Evolutionary conservation across 2,329 filamentous ascomycete genomes (phyloP), one percentile per base, ranked within the genome.

Genomic region (Microsporum canis): DNA sequence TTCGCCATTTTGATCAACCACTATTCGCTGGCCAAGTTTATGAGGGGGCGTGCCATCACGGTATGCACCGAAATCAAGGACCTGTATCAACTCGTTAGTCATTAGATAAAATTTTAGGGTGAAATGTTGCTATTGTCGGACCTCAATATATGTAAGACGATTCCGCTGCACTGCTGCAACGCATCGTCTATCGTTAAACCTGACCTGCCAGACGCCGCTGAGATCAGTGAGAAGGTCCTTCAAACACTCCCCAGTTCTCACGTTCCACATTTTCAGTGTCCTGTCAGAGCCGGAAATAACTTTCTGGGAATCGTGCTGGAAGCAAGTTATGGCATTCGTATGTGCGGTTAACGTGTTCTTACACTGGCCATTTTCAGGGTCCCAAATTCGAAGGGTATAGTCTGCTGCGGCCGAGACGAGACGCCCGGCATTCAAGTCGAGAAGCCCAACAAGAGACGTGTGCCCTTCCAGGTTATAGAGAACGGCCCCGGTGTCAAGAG

Each of bases 181-280:
- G 72, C 94, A 99, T 72, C 92, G 84, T 66, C 94, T 83, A 71
- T 95, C 90, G 70, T 99, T 91, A 76, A 99, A 99, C 70, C 94
- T 94, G 69, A 99, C 94, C 77, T 99, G 94, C 94, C 94, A 99
- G 5, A 99, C 94, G n/a, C 92, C 91, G 66, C 87, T 92, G 39
- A 99, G 80, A 70, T 96, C 91, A 12, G 90, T 96, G 69, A 99
- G 80, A 47, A 99, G 82, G 73, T 99, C 92, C 66, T 92, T 88
- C 59, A 96, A 85, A 72, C 91, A 96, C 68, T 96, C 88, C 57
- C 94, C 94, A 1, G 87, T 95, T 68, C 86, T 84, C 57, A 96
- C 88, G 70, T 99, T 90, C 94, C 94, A 99, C 89, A 99, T 95
- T 79, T 99, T 99, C 65, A 99, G 80, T 2, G 90, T 96, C 69